Evolutionary conservation across 73 alveolate genomes (phyloP).

Genomic region (Breviolum minutum): DNA sequence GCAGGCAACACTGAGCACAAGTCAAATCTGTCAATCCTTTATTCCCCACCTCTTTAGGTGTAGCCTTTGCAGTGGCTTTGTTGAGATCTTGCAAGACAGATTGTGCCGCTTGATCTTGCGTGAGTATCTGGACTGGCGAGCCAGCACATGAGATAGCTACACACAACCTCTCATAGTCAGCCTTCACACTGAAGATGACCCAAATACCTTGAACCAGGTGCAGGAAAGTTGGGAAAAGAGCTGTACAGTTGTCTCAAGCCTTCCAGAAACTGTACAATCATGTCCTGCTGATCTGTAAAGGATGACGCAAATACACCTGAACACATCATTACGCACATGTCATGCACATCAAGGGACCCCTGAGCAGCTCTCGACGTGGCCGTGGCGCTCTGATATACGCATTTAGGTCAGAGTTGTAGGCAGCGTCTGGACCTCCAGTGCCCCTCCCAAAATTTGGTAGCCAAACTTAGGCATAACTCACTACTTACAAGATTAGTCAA

Average conservation of each 20-base stretch:
- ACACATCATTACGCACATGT: background rate
- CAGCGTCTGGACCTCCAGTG: conserved; percentile 44
- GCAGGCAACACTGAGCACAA: background rate
- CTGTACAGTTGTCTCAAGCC: too few relatives aligned
- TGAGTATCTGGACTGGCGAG: conserved; percentile 18
- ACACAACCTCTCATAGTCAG: conserved; percentile 9
- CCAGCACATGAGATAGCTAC: conserved; percentile 19
- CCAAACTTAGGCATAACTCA: background rate
- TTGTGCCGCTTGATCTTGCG: conserved; percentile 44
- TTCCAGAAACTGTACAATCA: too few relatives aligned
- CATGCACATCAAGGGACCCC: background rate
- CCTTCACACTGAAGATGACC: conserved; percentile 79
- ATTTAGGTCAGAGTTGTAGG: background rate
- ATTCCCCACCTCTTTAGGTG: background rate
- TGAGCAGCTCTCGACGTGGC: conserved; percentile 35
- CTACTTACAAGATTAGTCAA: background rate
- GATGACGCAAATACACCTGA: background rate
- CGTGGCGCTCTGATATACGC: conserved; percentile 21
- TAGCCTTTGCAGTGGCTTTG: conserved; percentile 18
- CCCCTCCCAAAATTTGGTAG: background rate
- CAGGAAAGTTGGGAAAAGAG: background rate
- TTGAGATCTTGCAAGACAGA: conserved; percentile 51
- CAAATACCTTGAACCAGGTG: background rate
- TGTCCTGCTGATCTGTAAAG: background rate
- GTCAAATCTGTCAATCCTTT: background rate